A percentile compares a stretch with the other conserved stretches of the same genome.
phyloP scores from a whole-genome alignment of 331 rosid species.

The Rhamnella rubrinervis region DNA sequence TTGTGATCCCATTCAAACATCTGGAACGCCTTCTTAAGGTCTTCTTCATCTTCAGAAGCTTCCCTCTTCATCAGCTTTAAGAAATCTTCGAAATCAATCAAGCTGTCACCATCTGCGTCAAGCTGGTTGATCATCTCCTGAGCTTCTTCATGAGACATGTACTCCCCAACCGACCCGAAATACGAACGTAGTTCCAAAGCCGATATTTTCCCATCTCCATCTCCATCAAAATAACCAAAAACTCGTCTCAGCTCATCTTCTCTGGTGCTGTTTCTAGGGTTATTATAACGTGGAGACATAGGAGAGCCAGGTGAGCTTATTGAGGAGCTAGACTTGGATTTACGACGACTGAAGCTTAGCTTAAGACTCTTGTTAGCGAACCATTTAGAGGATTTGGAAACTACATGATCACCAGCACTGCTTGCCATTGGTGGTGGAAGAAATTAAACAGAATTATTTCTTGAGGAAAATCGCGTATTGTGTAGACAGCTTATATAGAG shows the following conservation, averaged over 20 bases:
- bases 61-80: slow-evolving; percentile 46
- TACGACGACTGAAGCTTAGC: slow-evolving; percentile 31
- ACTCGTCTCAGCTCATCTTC: slow-evolving; percentile 36
- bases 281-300: not conserved
- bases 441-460: not conserved
- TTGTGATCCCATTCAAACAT: slow-evolving; percentile 58
- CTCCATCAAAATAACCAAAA: slow-evolving; percentile 45
- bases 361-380: slow-evolving; percentile 44
- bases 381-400: slow-evolving; percentile 54
- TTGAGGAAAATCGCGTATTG: not conserved
- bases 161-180: slow-evolving; percentile 61
- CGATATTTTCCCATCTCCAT: slow-evolving; percentile 64
- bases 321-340: slow-evolving; percentile 11
- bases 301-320: slow-evolving; percentile 36
- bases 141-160: slow-evolving; percentile 42
- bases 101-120: slow-evolving; percentile 23
- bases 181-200: slow-evolving; percentile 55
- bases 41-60: slow-evolving; percentile 1
- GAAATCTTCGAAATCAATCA: slow-evolving; percentile 22
- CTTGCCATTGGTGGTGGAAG: slow-evolving; percentile 30
- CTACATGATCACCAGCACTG: not conserved
- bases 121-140: slow-evolving; percentile 18
- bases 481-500: not conserved
- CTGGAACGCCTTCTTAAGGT: slow-evolving; percentile 63
- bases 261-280: not conserved